These are phyloP conservation scores for Brassica incana DNA, from an alignment of 345 rosid genomes.

Conservation along the genomic window DNA sequence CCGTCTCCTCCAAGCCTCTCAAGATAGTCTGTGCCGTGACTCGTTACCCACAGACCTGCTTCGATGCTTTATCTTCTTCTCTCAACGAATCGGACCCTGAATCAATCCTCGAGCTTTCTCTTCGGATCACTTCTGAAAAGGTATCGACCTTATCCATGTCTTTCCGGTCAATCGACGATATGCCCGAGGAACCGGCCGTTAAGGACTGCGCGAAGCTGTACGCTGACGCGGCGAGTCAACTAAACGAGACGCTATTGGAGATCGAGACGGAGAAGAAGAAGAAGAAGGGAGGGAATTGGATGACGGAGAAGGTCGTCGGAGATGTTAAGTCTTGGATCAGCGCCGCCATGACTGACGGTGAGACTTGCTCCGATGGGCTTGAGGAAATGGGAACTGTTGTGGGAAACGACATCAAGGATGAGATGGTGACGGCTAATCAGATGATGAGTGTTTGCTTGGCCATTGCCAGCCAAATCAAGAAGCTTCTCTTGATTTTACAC, in stretches of 20 bases:
- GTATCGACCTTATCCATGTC: conserved; percentile 40
- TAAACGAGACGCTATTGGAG: conserved; percentile 50
- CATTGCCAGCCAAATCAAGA: conserved; percentile 56
- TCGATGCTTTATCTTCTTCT: conserved; percentile 55
- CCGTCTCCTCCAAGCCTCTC: conserved; percentile 45
- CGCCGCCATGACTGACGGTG: conserved; percentile 66
- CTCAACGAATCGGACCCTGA: conserved; percentile 41
- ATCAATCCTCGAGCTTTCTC: conserved; percentile 58
- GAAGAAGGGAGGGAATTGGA: conserved; percentile 44
- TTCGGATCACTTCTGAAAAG: conserved; percentile 40
- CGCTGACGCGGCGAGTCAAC: conserved; percentile 54
- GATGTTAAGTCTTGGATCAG: conserved; percentile 82
- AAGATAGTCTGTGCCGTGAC: conserved; percentile 59
- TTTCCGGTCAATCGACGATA: conserved; percentile 42
- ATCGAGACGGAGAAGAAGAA: conserved; percentile 34
- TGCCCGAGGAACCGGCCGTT: conserved; percentile 50
- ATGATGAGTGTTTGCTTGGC: conserved; percentile 68
- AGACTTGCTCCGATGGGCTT: conserved; percentile 71
- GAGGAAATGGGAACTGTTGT: conserved; percentile 62
- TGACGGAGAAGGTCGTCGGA: conserved; percentile 44
- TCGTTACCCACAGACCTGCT: conserved; percentile 60
- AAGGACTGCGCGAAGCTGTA: conserved; percentile 55
- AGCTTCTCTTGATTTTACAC: conserved; percentile 47
- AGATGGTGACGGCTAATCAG: conserved; percentile 48
- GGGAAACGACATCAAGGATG: conserved; percentile 46